Base-by-base conservation (phyloP, 495 filamentous ascomycete species). In the Sabuloglossum arenarium region DNA sequence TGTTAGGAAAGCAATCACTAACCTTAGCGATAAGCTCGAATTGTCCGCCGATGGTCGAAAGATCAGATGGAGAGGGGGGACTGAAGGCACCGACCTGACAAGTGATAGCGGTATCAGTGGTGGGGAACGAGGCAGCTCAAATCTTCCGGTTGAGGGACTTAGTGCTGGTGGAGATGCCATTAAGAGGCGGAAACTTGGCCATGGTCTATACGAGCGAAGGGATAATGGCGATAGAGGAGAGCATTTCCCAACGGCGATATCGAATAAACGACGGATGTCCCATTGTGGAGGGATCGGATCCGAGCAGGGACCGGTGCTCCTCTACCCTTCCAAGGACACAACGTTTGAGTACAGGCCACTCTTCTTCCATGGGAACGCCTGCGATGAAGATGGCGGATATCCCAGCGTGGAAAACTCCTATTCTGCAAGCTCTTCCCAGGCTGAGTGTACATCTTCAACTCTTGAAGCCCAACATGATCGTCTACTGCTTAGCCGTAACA, bases 11-110 rank as follows among this genome's bases (percentile, higher is more conserved):
- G 82, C 85, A 14, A 71, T 90, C 12, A 63, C 66, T 11, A 76
- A 81, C 47, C 74, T 74, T 61, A 87, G 84, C 64, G 65, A 70
- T 25, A 82, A 79, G 61, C 76, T 90, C 52, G 81, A 88, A 63
- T 62, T 90, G 3, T 86, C 84, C 6, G 62, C 67, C 11, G 86
- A 89, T 65, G 85, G 86, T 16, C 74, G 75, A 34, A 82, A 85
- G 66, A 71, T 89, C 16, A 74, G 82, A 53, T 88, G 85, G 86
- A 77, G 71, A 60, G 82, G 81, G 25, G 77, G 79, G n/a, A 65
- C 63, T 10, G 73, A 81, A 43, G 72, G 75, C 8, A 84, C 79
- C 67, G 73, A 54, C 70, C 65, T 49, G 65, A 70, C 14, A 5
- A 49, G 31, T 37, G 56, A 51, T 19, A 58, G 24, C 29, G 30